Percentiles rank a stretch among this genome's conserved stretches.
Evolutionary conservation across 495 filamentous ascomycete genomes (phyloP).

Genomic region (Penicillium subrubescens): DNA sequence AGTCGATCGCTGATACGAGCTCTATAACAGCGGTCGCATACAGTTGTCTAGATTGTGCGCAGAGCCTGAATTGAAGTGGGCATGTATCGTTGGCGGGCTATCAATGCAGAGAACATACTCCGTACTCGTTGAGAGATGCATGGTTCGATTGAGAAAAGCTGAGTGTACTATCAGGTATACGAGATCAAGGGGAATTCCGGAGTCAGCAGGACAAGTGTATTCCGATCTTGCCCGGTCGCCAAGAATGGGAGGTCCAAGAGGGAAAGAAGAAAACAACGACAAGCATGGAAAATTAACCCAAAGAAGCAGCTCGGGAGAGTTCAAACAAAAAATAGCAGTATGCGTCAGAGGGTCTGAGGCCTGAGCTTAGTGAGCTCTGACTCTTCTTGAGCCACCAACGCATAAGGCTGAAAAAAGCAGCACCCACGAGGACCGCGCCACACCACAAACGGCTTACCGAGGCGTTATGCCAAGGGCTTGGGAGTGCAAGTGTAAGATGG

Average conservation of each 20-base stretch:
- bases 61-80: not conserved
- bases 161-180: not conserved
- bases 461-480: not conserved
- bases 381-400: not conserved
- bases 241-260: not conserved
- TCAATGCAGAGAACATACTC: not conserved
- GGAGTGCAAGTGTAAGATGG: not conserved
- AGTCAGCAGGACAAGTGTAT: not conserved
- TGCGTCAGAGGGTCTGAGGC: not conserved
- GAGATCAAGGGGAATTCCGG: not conserved
- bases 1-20: too few relatives aligned
- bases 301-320: not conserved
- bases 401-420: conserved; percentile 8
- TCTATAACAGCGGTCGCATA: too few relatives aligned
- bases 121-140: not conserved
- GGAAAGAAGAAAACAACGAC: too few relatives aligned
- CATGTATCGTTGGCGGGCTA: not conserved
- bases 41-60: not conserved
- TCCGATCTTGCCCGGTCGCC: conserved; percentile 4
- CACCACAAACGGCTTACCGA: conserved; percentile 4
- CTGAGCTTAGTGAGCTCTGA: not conserved
- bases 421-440: not conserved
- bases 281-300: not conserved
- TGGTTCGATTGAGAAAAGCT: not conserved
- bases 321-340: not conserved